A percentile compares a stretch with the other conserved stretches of the same genome.
Conservation (phyloP, 768 basidiomycete species). For the Psilocybe sp. region DNA sequence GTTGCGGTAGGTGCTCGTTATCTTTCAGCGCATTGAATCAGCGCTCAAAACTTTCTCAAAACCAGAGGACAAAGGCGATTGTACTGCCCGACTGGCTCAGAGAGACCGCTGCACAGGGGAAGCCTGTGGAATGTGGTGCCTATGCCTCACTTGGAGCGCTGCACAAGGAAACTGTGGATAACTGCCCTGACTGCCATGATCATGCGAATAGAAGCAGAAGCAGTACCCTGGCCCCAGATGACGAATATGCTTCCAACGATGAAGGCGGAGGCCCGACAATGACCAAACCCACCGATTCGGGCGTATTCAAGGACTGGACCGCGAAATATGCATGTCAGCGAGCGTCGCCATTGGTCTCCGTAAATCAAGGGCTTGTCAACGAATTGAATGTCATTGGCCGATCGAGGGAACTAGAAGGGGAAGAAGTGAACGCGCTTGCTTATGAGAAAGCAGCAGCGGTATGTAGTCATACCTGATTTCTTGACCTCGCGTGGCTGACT, state of each 20-base stretch:
- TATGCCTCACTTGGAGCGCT: constrained; percentile 59
- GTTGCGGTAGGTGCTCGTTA: constrained; percentile 50
- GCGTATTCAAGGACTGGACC: constrained; percentile 30
- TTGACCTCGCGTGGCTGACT: neutral
- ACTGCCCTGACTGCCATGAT: constrained; percentile 38
- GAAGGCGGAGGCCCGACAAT: neutral
- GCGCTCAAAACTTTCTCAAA: neutral
- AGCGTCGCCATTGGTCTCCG: constrained; percentile 62
- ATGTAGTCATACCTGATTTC: constrained; percentile 21
- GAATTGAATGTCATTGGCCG: constrained; percentile 59
- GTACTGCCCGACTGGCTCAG: constrained; percentile 73
- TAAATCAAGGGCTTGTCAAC: constrained; percentile 61
- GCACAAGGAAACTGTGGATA: constrained; percentile 39
- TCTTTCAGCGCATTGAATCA: constrained; percentile 1
- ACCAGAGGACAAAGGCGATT: constrained; percentile 62
- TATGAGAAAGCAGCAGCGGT: constrained; percentile 76
- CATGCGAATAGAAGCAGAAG: constrained; percentile 6
- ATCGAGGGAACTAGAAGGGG: constrained; percentile 63
- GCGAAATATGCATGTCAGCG: constrained; percentile 58
- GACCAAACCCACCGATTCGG: constrained; percentile 19
- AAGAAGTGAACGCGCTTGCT: constrained; percentile 63
- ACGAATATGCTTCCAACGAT: neutral
- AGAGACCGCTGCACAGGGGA: constrained; percentile 47
- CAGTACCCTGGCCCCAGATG: neutral
- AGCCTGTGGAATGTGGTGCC: constrained; percentile 44